phyloP scores from a whole-genome alignment of 805 yeast genomes.

The Cyberlindnera samutprakarnensis region DNA sequence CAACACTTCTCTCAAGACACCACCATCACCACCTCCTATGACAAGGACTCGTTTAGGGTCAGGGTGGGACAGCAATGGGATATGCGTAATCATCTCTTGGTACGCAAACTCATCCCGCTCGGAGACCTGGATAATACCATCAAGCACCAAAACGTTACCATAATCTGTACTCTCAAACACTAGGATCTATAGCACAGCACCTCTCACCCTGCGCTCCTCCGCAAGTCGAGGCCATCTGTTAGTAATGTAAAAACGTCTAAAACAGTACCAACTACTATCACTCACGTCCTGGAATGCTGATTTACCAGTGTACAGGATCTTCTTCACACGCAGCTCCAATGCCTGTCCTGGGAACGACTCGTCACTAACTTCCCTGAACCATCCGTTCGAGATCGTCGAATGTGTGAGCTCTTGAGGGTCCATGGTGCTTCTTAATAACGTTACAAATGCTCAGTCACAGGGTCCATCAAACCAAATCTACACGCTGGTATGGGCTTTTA shows the following conservation, averaged over 20 bases:
- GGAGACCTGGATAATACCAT: constrained; percentile 86
- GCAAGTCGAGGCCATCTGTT: too few relatives aligned
- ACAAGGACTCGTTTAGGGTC: constrained; percentile 72
- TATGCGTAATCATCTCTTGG: constrained; percentile 85
- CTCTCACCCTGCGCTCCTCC: too few relatives aligned
- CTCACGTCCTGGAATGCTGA: constrained; percentile 64
- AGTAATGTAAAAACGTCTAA: too few relatives aligned
- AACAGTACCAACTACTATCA: too few relatives aligned
- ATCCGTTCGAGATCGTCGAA: constrained; percentile 43
- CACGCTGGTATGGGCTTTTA: too few relatives aligned
- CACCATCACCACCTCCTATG: constrained; percentile 97
- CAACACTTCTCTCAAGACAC: constrained; percentile 81
- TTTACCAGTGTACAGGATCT: constrained; percentile 56
- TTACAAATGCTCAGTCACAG: too few relatives aligned
- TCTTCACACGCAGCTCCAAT: constrained; percentile 53
- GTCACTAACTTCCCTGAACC: constrained; percentile 76
- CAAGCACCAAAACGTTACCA: constrained; percentile 85
- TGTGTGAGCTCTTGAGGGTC: too few relatives aligned
- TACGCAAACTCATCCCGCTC: constrained; percentile 92
- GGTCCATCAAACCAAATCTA: too few relatives aligned
- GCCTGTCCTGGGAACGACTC: constrained; percentile 85
- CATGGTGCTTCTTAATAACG: too few relatives aligned
- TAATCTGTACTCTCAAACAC: constrained; percentile 68
- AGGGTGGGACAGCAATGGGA: constrained; percentile 73
- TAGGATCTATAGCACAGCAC: constrained; percentile 27